Conservation (phyloP, 495 filamentous ascomycete genomes). For the Aspergillus mulundensis region DNA sequence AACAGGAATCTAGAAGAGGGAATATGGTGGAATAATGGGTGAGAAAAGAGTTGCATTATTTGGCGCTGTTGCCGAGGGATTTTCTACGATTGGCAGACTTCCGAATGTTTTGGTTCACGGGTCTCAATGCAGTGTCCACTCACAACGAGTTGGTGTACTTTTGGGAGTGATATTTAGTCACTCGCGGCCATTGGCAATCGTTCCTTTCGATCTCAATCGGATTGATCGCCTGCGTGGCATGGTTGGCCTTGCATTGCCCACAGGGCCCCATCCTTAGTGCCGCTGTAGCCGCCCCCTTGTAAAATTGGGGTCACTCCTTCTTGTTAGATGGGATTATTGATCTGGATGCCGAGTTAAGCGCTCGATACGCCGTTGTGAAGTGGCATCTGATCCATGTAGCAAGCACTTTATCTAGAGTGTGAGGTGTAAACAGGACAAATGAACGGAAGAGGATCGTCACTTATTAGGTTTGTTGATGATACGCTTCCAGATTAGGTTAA, state of each 20-base stretch:
- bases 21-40: not conserved
- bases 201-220: conserved; percentile 3
- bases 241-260: conserved; percentile 2
- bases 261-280: conserved; percentile 3
- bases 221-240: conserved; percentile 5
- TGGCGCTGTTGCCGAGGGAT: not conserved
- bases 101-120: conserved; percentile 6
- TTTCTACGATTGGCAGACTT: conserved; percentile 4
- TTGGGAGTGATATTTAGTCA: not conserved
- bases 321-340: no score
- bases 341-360: conserved; percentile 12
- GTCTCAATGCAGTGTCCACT: not conserved
- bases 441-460: not conserved
- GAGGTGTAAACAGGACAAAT: not conserved
- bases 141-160: not conserved
- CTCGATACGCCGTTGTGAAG: not conserved
- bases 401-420: not conserved
- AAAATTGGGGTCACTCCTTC: not conserved
- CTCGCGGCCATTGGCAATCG: not conserved
- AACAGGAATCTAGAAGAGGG: not conserved
- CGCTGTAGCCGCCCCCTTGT: conserved; percentile 14
- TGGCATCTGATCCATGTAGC: not conserved
- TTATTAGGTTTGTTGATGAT: no score
- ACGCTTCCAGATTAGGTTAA: no score
- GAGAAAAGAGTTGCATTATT: not conserved